A percentile compares a stretch with the other conserved stretches of the same genome.
phyloP scores from a whole-genome alignment of 306 rosid species.

The Phaseolus lunatus region DNA sequence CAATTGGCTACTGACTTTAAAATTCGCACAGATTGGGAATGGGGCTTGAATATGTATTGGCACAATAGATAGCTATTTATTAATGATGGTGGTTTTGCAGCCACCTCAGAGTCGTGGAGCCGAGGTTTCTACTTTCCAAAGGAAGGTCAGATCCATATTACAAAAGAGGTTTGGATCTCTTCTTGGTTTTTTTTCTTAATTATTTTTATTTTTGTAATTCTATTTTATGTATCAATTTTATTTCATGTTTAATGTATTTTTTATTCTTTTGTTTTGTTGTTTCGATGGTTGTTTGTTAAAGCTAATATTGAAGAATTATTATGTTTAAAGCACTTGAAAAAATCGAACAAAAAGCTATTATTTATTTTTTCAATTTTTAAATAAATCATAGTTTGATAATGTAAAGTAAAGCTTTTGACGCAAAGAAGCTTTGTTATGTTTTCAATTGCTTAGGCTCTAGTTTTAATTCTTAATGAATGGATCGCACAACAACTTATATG shows the following conservation, averaged over 20 bases:
- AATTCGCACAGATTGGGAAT: slow-evolving; percentile 12
- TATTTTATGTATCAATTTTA: slow-evolving; percentile 11
- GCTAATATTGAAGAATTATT: background rate
- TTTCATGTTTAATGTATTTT: slow-evolving; percentile 10
- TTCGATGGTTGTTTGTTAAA: background rate
- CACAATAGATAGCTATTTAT: slow-evolving; percentile 20
- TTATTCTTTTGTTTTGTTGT: slow-evolving; percentile 16
- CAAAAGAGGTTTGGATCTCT: slow-evolving; percentile 70
- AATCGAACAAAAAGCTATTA: background rate
- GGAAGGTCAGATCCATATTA: slow-evolving; percentile 59
- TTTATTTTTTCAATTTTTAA: background rate
- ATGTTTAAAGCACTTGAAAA: background rate
- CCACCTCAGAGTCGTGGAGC: slow-evolving; percentile 69
- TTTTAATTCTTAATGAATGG: slow-evolving; percentile 1
- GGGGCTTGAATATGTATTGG: slow-evolving; percentile 10
- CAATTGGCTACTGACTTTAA: slow-evolving; percentile 12
- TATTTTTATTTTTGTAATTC: slow-evolving; percentile 26
- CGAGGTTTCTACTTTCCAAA: slow-evolving; percentile 72
- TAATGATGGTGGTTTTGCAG: slow-evolving; percentile 59
- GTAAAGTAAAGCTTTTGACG: slow-evolving; percentile 21
- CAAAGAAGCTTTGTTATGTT: slow-evolving; percentile 17
- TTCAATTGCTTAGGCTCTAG: slow-evolving; percentile 6
- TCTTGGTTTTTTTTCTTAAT: background rate
- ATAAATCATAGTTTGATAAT: slow-evolving; percentile 13
- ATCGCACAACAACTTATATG: slow-evolving; percentile 18